Conservation (phyloP, 2,329 filamentous ascomycete genomes). For the Aureobasidium sp. region DNA sequence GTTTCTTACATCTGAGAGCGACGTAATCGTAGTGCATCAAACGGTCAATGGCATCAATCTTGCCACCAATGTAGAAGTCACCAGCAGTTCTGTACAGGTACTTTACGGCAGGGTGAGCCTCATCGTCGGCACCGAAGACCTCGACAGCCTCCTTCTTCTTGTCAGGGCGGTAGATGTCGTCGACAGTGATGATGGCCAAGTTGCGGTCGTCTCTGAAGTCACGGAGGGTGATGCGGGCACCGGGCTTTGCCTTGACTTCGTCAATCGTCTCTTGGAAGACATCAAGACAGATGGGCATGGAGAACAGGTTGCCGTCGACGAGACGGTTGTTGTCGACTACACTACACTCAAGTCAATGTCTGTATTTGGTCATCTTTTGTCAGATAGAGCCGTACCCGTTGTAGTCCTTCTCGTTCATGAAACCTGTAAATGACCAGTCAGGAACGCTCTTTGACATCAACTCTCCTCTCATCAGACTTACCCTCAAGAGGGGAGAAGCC, state of each 20-base stretch:
- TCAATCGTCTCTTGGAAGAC: conserved; percentile 68
- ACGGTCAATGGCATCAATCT: conserved; percentile 89
- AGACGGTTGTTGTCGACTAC: conserved; percentile 87
- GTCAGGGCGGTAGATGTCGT: conserved; percentile 91
- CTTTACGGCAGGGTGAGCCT: conserved; percentile 77
- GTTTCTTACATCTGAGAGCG: conserved; percentile 69
- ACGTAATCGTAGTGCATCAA: conserved; percentile 99
- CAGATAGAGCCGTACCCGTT: conserved; percentile 58
- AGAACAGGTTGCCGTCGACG: conserved; percentile 82
- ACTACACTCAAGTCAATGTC: conserved; percentile 42
- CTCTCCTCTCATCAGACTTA: conserved; percentile 42
- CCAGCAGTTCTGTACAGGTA: conserved; percentile 75
- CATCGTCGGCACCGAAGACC: conserved; percentile 85
- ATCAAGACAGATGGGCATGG: conserved; percentile 94
- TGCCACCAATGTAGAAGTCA: conserved; percentile 92
- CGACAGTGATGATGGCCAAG: conserved; percentile 88
- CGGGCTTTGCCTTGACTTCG: conserved; percentile 66
- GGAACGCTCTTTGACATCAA: neutral
- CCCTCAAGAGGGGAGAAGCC: conserved; percentile 97
- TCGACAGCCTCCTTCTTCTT: conserved; percentile 88
- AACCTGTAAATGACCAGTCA: conserved; percentile 52
- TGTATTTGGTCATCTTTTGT: neutral
- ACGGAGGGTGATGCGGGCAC: conserved; percentile 76
- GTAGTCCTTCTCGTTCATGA: conserved; percentile 97
- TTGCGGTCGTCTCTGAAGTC: conserved; percentile 96